Evolutionary conservation across 106 monocot genomes (phyloP), one percentile per base, ranked within the genome.

Genomic region (Narthecium ossifragum): DNA sequence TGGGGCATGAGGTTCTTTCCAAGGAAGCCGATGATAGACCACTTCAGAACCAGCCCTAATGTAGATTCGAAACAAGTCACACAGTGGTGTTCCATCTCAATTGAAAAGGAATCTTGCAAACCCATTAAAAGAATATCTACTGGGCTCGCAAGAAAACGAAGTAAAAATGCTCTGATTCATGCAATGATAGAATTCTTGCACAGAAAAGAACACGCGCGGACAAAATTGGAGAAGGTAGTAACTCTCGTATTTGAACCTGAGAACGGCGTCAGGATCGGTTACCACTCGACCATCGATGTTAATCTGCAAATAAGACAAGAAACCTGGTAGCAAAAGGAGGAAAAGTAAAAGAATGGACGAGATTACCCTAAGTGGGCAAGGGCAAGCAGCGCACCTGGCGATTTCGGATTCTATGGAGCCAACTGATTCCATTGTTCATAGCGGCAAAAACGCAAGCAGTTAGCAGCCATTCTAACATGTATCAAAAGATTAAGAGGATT

Each of bases 341-440:
- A 31, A 41, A 73, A 20, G 23, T 17, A 46, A 28, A 46, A 36
- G 21, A 49, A 26, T 33, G 18, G n/a, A 5, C 10, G 36, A 9
- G 14, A 17, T 31, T 2, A 26, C 27, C 2, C 43, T n/a, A 17
- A 43, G 36, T 37, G 36, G 51, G 14, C 15, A 65, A 18, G 2
- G n/a, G n/a, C n/a, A n/a, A n/a, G 12, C 31, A 30, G 11, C 54
- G 8, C 5, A 87, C 88, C 80, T 81, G 88, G 8, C 84, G 78
- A 73, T 84, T 84, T 24, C 40, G 53, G 61, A 89, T 89, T 52
- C 88, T 73, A 25, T 81, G 77, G 45, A 89, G 28, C 88, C 88
- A 89, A 60, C 88, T 88, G 79, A 17, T 25, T 26, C 45, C 39
- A 34, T 24, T 26, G 12, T 8, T 55, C 21, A 56, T 22, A 62